Evolutionary conservation across 2,329 filamentous ascomycete genomes (phyloP).

Genomic region (Leptodontidium sp.): DNA sequence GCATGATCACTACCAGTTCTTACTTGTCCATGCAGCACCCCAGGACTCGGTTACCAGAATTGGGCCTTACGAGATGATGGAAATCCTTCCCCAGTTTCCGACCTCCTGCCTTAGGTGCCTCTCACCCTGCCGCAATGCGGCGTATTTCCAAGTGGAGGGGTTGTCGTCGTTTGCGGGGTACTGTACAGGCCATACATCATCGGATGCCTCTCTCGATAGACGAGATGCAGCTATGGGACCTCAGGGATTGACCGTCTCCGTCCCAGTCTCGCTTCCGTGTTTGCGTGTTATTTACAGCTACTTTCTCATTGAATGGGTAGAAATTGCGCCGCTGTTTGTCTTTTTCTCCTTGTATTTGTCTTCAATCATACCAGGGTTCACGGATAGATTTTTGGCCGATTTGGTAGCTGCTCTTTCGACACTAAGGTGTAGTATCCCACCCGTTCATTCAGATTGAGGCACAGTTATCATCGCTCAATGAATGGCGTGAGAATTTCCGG

Average conservation of each 20-base stretch:
- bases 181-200: not conserved
- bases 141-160: not conserved
- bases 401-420: too few relatives aligned
- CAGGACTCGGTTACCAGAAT: constrained; percentile 5
- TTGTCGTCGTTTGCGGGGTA: not conserved
- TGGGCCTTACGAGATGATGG: not conserved
- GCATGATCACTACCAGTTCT: not conserved
- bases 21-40: not conserved
- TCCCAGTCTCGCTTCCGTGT: not conserved
- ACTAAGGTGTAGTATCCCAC: too few relatives aligned
- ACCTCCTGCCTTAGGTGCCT: not conserved
- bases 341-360: too few relatives aligned
- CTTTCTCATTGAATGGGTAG: too few relatives aligned
- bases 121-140: not conserved
- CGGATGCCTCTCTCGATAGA: constrained; percentile 5
- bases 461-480: not conserved
- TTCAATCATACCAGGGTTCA: too few relatives aligned
- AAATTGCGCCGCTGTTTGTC: too few relatives aligned
- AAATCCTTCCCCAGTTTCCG: not conserved
- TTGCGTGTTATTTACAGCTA: not conserved
- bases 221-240: not conserved
- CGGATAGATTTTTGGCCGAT: too few relatives aligned
- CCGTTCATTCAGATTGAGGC: not conserved
- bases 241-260: too few relatives aligned
- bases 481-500: not conserved